Conservation (phyloP, 116 monocot species). For the Trichopus zeylanicus region DNA sequence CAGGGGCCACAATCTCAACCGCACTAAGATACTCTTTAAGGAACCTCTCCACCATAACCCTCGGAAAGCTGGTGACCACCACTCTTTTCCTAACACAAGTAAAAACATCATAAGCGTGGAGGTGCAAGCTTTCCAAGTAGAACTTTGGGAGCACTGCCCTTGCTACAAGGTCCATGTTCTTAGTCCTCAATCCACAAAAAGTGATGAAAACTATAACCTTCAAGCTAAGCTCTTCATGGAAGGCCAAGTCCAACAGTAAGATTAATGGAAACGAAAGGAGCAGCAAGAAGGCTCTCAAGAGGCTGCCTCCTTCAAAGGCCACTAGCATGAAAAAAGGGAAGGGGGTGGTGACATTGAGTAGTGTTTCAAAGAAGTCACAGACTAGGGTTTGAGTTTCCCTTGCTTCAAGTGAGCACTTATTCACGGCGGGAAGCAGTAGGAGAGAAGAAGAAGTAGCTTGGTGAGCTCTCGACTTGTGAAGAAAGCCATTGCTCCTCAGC, state of each 20-base stretch:
- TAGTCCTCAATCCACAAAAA: constrained; percentile 55
- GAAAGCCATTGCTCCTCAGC: constrained; percentile 25
- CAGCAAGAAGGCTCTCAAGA: constrained; percentile 50
- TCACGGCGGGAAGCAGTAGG: constrained; percentile 2
- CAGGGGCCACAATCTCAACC: constrained; percentile 25
- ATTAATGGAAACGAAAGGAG: constrained; percentile 44
- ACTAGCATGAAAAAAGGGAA: constrained; percentile 92
- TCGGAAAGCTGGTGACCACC: constrained; percentile 41
- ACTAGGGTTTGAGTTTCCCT: constrained; percentile 16
- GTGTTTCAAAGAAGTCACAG: constrained; percentile 34
- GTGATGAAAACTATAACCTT: constrained; percentile 56
- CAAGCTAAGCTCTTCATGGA: constrained; percentile 17
- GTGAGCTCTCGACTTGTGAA: constrained; percentile 9
- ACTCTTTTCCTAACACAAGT: constrained; percentile 28
- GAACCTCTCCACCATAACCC: constrained; percentile 54
- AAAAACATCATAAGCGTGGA: constrained; percentile 25
- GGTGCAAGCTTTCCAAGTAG: constrained; percentile 46
- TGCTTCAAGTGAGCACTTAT: constrained; percentile 18
- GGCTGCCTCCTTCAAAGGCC: constrained; percentile 70
- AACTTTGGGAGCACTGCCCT: constrained; percentile 74
- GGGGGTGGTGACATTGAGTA: constrained; percentile 33
- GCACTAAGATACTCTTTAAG: constrained; percentile 42
- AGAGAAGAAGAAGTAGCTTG: background rate
- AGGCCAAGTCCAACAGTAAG: constrained; percentile 17
- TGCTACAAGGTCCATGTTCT: constrained; percentile 38